These are phyloP conservation scores for Rhodotorula sphaerocarpa DNA, from an alignment of 768 basidiomycete species.

Conservation along the genomic window DNA sequence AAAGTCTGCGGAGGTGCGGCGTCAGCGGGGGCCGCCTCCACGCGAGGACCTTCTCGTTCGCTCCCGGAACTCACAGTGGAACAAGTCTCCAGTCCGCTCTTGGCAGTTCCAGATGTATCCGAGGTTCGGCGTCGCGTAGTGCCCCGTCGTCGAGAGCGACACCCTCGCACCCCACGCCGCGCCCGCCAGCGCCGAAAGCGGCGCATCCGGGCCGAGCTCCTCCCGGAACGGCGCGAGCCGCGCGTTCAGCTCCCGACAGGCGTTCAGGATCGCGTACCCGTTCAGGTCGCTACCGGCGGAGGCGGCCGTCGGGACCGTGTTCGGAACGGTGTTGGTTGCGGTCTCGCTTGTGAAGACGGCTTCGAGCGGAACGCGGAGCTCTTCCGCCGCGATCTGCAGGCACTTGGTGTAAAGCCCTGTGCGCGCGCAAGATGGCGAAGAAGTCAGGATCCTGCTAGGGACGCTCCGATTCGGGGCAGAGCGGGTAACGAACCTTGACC, in stretches of 20 bases:
- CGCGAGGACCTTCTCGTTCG: no score
- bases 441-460: no score
- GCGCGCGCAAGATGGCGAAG: no score
- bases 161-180: slow-evolving; percentile 36
- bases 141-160: slow-evolving; percentile 27
- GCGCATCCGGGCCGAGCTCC: slow-evolving; percentile 34
- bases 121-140: slow-evolving; percentile 24
- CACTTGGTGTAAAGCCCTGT: slow-evolving; percentile 36
- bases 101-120: slow-evolving; percentile 30
- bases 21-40: background rate
- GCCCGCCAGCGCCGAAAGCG: slow-evolving; percentile 28
- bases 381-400: slow-evolving; percentile 38
- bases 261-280: slow-evolving; percentile 38
- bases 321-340: slow-evolving; percentile 35
- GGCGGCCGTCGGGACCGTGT: slow-evolving; percentile 35
- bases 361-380: slow-evolving; percentile 36
- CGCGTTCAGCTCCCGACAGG: slow-evolving; percentile 37
- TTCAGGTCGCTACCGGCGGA: slow-evolving; percentile 28
- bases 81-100: slow-evolving; percentile 11
- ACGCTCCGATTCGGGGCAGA: no score
- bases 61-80: slow-evolving; percentile 28
- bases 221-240: slow-evolving; percentile 34
- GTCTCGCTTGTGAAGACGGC: slow-evolving; percentile 37
- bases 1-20: slow-evolving; percentile 16
- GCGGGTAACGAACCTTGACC: background rate